Base-by-base conservation (phyloP, 805 yeast genomes). In the Sugiyamaella smithiae region DNA sequence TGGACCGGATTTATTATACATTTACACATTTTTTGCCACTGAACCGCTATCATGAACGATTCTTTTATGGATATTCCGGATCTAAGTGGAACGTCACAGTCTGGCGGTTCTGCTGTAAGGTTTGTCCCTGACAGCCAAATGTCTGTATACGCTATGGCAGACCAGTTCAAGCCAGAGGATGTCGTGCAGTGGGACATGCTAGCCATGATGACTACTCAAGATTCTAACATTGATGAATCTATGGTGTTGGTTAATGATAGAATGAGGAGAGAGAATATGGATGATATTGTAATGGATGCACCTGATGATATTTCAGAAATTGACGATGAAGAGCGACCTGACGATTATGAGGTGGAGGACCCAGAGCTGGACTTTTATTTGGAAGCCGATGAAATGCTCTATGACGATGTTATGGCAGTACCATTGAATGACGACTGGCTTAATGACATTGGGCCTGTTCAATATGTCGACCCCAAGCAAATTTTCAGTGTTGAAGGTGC, bases 271-370 rank as follows among this genome's bases (percentile, higher is more conserved):
- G 38, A 35, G 19, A 35, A 12, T 5, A 19, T 19, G 22, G 38
- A 35, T 7, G 38, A 35, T 12, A 16, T 35, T 14, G 16, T 16
- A 12, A 4, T 35, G 38, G 38, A 35, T 19, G 38, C 16, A 11
- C 38, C 38, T n/a, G 38, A 35, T 19, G 38, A 35, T 16, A 35
- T 35, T 35, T 35, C 38, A 5, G 38, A 35, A 12, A 35, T 14
- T 12, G 38, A 35, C 4, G 38, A 35, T 14, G 38, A 35, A 20
- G 38, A 35, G 20, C 9, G 38, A 5, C 38, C 38, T 16, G 38
- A 35, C 16, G 38, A 35, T 35, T 35, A 5, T 35, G 38, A 35
- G 22, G 38, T 35, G 5, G 38, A 35, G 16, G 38, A 35, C 16
- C 12, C 22, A 14, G 38, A 35, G 9, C 12, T 35, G 38, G 38